Evolutionary conservation across 345 rosid species (phyloP).

Genomic region (Boechera retrofracta): DNA sequence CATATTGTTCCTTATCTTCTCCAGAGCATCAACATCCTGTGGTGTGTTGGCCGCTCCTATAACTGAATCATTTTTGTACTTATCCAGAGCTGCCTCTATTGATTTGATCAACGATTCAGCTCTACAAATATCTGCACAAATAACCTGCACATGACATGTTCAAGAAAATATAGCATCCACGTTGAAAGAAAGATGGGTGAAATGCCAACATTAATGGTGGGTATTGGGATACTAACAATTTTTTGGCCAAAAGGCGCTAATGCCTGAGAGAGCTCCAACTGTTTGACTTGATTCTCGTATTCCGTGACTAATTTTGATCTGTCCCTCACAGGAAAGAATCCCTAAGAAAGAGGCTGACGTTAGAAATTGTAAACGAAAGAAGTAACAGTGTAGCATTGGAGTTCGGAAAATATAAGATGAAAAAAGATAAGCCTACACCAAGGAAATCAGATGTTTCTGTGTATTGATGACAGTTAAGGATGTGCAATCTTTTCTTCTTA

Average conservation of each 20-base stretch:
- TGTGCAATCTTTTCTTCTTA: slow-evolving; percentile 58
- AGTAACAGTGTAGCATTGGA: slow-evolving; percentile 1
- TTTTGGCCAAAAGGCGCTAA: slow-evolving; percentile 42
- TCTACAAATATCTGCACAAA: slow-evolving; percentile 67
- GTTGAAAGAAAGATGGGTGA: slow-evolving; percentile 7
- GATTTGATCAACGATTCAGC: slow-evolving; percentile 63
- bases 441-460: slow-evolving; percentile 95
- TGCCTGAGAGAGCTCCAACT: slow-evolving; percentile 62
- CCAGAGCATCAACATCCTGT: slow-evolving; percentile 58
- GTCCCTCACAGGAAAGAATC: slow-evolving; percentile 88
- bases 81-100: slow-evolving; percentile 48
- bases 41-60: slow-evolving; percentile 45
- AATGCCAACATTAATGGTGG: not conserved
- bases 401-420: slow-evolving; percentile 22
- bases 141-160: slow-evolving; percentile 51
- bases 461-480: slow-evolving; percentile 94
- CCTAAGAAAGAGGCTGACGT: slow-evolving; percentile 57
- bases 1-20: slow-evolving; percentile 60
- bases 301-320: slow-evolving; percentile 71
- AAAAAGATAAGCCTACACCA: slow-evolving; percentile 67
- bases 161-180: slow-evolving; percentile 16
- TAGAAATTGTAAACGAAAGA: slow-evolving; percentile 19
- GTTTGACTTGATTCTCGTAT: slow-evolving; percentile 57
- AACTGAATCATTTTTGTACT: slow-evolving; percentile 54
- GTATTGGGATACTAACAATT: slow-evolving; percentile 51